These are phyloP conservation scores for Protomyces pachydermus DNA, from an alignment of 1,139 yeast species.

Conservation along the genomic window DNA sequence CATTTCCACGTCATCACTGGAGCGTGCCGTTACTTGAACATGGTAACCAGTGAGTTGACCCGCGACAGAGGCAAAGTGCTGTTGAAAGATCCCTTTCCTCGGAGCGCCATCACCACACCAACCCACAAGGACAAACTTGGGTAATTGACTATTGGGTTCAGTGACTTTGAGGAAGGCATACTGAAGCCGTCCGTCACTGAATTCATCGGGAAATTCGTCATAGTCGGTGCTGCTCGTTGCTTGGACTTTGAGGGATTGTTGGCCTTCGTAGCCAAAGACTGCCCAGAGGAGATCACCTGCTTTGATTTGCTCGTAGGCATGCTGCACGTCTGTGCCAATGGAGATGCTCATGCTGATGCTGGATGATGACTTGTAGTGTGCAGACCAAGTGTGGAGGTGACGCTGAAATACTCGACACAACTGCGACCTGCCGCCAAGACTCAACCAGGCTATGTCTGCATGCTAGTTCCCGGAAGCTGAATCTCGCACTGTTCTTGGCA, in stretches of 20 bases:
- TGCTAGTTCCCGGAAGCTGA: too few relatives aligned
- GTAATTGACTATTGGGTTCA: conserved; percentile 84
- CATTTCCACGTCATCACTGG: conserved; percentile 79
- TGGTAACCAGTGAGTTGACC: conserved; percentile 64
- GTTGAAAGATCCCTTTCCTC: conserved; percentile 44
- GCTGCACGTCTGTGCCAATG: conserved; percentile 38
- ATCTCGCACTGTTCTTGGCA: background rate
- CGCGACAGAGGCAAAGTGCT: conserved; percentile 44
- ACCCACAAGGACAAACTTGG: conserved; percentile 77
- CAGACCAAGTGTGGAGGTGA: background rate
- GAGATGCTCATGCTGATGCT: conserved; percentile 5
- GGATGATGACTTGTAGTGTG: background rate
- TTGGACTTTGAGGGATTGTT: conserved; percentile 37
- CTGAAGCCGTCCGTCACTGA: conserved; percentile 84
- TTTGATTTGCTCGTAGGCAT: conserved; percentile 43
- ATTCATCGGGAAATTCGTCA: conserved; percentile 70
- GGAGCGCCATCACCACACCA: conserved; percentile 70
- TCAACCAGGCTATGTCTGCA: too few relatives aligned
- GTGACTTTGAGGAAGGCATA: conserved; percentile 84
- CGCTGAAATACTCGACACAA: background rate
- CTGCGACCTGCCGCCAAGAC: too few relatives aligned
- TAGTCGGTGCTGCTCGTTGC: conserved; percentile 52
- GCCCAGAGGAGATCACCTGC: conserved; percentile 45
- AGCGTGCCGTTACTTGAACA: conserved; percentile 95
- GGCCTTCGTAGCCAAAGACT: conserved; percentile 43